Evolutionary conservation across 2,329 filamentous ascomycete genomes (phyloP).

Genomic region (Madurella fahalii): DNA sequence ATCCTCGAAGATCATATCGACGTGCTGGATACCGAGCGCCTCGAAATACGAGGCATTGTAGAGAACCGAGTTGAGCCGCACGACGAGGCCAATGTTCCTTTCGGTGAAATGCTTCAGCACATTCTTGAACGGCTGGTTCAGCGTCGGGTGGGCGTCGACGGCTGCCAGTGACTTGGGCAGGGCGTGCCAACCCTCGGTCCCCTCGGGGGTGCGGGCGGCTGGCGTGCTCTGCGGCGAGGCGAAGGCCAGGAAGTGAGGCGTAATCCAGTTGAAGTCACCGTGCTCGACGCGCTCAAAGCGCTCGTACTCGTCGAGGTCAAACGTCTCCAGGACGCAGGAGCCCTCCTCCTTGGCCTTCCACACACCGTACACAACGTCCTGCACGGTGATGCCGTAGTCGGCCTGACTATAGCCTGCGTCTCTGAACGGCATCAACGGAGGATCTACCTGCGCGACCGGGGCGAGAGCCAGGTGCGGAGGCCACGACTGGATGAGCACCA

Average conservation of each 20-base stretch:
- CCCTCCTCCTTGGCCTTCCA: constrained; percentile 98
- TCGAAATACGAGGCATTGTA: constrained; percentile 98
- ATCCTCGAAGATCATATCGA: constrained; percentile 99
- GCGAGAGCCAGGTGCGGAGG: constrained; percentile 91
- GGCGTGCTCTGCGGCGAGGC: constrained; percentile 87
- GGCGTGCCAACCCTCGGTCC: constrained; percentile 67
- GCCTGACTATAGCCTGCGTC: constrained; percentile 98
- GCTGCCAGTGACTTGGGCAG: constrained; percentile 74
- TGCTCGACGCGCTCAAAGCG: constrained; percentile 93
- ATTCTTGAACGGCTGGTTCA: constrained; percentile 91
- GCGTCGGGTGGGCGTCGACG: constrained; percentile 62
- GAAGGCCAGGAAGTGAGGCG: constrained; percentile 90
- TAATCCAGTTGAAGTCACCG: constrained; percentile 99
- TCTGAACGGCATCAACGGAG: constrained; percentile 96
- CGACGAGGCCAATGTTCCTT: constrained; percentile 86
- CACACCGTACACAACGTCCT: constrained; percentile 96
- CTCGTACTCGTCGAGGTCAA: constrained; percentile 96
- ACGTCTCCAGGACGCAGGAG: constrained; percentile 86
- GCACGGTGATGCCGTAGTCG: constrained; percentile 91
- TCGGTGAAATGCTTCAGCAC: constrained; percentile 85
- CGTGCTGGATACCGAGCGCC: constrained; percentile 86
- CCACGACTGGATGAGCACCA: constrained; percentile 98
- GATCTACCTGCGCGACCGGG: constrained; percentile 93
- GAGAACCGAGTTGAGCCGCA: constrained; percentile 89
- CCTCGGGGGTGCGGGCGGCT: constrained; percentile 65